These are phyloP conservation scores for Clarireedia sp. DNA, from an alignment of 2,329 filamentous ascomycete genomes.

Conservation along the genomic window DNA sequence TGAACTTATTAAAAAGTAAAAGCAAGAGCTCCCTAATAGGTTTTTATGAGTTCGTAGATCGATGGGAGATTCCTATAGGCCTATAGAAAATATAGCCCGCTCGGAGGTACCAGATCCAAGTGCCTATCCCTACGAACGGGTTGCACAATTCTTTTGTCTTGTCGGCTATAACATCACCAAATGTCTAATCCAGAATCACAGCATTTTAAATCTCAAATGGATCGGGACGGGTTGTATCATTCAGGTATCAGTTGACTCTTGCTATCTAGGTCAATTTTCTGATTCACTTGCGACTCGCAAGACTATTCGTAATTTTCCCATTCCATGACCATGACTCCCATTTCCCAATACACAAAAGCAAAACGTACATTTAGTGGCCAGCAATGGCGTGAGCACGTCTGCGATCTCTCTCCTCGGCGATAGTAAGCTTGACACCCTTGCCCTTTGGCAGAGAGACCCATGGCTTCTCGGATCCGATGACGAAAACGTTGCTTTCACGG, in stretches of 20 bases:
- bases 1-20: too few species aligned
- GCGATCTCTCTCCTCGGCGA: constrained; percentile 98
- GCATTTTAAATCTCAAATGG: neutral
- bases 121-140: too few species aligned
- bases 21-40: too few species aligned
- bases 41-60: too few species aligned
- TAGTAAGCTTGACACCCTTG: constrained; percentile 99
- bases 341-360: constrained; percentile 19
- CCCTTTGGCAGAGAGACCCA: constrained; percentile 99
- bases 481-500: constrained; percentile 98
- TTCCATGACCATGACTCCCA: constrained; percentile 20
- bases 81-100: too few species aligned
- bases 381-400: constrained; percentile 58
- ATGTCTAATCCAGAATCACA: neutral
- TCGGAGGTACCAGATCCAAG: too few species aligned
- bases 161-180: neutral
- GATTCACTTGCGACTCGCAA: constrained; percentile 20
- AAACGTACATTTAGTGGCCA: constrained; percentile 25
- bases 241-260: constrained; percentile 27
- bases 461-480: constrained; percentile 97
- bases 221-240: constrained; percentile 7
- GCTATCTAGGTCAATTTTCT: constrained; percentile 25
- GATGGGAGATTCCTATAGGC: too few species aligned
- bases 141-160: too few species aligned
- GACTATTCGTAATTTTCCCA: constrained; percentile 27